phyloP scores from a whole-genome alignment of 306 rosid genomes.

The Purshia tridentata region DNA sequence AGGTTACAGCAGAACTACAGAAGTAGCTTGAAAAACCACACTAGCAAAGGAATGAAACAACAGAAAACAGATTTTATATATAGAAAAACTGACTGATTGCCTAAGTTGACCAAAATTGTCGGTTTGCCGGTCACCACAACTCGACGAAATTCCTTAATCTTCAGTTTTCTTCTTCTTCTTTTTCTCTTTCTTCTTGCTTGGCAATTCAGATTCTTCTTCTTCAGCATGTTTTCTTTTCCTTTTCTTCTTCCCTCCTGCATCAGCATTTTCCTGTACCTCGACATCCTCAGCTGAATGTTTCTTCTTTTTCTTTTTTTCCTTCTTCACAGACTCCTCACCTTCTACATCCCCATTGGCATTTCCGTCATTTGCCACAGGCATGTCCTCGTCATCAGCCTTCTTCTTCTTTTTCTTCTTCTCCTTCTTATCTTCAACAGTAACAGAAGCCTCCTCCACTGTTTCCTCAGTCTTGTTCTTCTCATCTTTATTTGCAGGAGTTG shows the following conservation, averaged over 20 bases:
- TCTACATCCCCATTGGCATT: slow-evolving; percentile 30
- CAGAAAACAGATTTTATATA: slow-evolving; percentile 30
- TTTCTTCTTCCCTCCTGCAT: slow-evolving; percentile 41
- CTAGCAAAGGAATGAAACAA: slow-evolving; percentile 3
- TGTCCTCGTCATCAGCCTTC: slow-evolving; percentile 36
- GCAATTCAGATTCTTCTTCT: slow-evolving; percentile 49
- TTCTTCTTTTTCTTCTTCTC: slow-evolving; percentile 63
- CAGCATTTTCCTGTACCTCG: slow-evolving; percentile 23
- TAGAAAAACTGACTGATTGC: slow-evolving; percentile 15
- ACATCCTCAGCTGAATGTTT: slow-evolving; percentile 42
- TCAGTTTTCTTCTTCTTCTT: slow-evolving; percentile 54
- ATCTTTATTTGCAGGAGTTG: slow-evolving; percentile 35
- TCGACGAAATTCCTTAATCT: slow-evolving; percentile 23
- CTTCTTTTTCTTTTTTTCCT: slow-evolving; percentile 56
- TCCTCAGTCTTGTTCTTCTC: slow-evolving; percentile 25
- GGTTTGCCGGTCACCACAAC: slow-evolving; percentile 5
- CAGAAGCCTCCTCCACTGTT: slow-evolving; percentile 31
- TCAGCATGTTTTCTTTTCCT: slow-evolving; percentile 52
- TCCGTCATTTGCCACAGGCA: slow-evolving; percentile 19
- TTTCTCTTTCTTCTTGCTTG: slow-evolving; percentile 54
- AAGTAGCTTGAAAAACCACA: slow-evolving; percentile 21
- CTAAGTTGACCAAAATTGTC: slow-evolving; percentile 40
- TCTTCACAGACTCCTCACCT: slow-evolving; percentile 32
- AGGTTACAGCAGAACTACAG: slow-evolving; percentile 18
- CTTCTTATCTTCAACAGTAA: slow-evolving; percentile 25